Conservation (phyloP, 208 protist species). For the Acanthamoeba lenticulata region DNA sequence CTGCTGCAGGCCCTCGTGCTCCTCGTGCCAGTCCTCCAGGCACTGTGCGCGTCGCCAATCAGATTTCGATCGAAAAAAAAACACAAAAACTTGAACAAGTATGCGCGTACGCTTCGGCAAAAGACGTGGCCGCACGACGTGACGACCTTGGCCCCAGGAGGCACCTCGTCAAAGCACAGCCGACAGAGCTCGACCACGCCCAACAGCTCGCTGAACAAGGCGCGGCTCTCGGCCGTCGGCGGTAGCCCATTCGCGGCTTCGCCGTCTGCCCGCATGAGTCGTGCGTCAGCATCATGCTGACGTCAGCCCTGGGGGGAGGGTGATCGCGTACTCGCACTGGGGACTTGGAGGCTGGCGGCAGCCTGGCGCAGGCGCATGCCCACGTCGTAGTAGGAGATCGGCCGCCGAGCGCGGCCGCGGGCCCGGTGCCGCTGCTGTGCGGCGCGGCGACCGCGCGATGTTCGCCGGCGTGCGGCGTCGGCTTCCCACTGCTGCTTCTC, state of each 20-base stretch:
- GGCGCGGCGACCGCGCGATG: neutral
- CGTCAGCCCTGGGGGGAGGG: no score
- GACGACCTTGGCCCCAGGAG: neutral
- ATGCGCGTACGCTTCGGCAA: neutral
- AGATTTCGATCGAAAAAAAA: no score
- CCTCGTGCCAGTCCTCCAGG: neutral
- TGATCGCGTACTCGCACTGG: neutral
- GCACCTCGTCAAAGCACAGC: neutral
- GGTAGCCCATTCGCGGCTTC: neutral
- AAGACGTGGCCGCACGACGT: neutral
- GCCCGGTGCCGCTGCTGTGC: neutral
- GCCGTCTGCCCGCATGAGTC: neutral
- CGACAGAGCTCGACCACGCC: neutral
- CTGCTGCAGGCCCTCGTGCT: neutral
- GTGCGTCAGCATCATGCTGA: neutral
- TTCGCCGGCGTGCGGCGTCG: neutral
- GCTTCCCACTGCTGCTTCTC: neutral
- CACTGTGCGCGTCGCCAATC: no score
- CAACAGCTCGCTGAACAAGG: neutral
- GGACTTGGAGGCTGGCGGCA: neutral
- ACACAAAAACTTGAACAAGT: no score
- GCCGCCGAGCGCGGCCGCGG: neutral
- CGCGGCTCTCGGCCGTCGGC: neutral
- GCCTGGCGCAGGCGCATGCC: neutral
- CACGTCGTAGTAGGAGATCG: conserved; percentile 3